These are phyloP conservation scores for Ceratocystis diversiconidia DNA, from an alignment of 2,329 filamentous ascomycete genomes.

Conservation along the genomic window DNA sequence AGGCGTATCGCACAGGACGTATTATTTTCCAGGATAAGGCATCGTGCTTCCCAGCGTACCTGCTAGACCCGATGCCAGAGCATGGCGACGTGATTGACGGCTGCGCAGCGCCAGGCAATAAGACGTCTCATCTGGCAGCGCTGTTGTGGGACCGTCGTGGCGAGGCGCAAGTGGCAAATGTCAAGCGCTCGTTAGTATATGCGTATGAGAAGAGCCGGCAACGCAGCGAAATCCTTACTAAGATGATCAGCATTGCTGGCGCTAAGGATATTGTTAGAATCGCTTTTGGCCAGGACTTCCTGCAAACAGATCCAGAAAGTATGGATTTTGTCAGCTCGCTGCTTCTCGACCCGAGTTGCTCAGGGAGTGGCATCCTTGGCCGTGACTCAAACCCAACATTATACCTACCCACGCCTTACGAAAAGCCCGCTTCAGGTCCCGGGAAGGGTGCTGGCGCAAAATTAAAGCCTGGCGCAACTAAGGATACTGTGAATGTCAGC, in stretches of 20 bases:
- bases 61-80: constrained; percentile 53
- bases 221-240: constrained; percentile 61
- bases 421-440: background rate
- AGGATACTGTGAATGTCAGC: background rate
- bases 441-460: constrained; percentile 15
- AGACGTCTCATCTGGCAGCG: constrained; percentile 84
- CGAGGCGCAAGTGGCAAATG: constrained; percentile 26
- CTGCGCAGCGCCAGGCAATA: constrained; percentile 91
- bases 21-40: constrained; percentile 94
- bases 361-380: constrained; percentile 85
- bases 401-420: constrained; percentile 36
- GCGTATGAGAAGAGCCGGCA: constrained; percentile 65
- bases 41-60: constrained; percentile 86
- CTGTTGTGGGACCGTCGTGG: constrained; percentile 40
- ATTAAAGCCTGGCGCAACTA: background rate
- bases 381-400: constrained; percentile 64
- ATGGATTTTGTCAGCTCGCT: constrained; percentile 53
- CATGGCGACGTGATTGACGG: constrained; percentile 78
- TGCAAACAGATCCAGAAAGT: constrained; percentile 53
- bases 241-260: constrained; percentile 71
- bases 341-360: constrained; percentile 86
- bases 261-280: constrained; percentile 53
- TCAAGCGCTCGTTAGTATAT: constrained; percentile 39
- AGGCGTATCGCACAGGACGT: constrained; percentile 59
- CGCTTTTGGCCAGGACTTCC: constrained; percentile 64